Conservation (phyloP, 2,329 filamentous ascomycete species). For the Sporothrix schenckii region DNA sequence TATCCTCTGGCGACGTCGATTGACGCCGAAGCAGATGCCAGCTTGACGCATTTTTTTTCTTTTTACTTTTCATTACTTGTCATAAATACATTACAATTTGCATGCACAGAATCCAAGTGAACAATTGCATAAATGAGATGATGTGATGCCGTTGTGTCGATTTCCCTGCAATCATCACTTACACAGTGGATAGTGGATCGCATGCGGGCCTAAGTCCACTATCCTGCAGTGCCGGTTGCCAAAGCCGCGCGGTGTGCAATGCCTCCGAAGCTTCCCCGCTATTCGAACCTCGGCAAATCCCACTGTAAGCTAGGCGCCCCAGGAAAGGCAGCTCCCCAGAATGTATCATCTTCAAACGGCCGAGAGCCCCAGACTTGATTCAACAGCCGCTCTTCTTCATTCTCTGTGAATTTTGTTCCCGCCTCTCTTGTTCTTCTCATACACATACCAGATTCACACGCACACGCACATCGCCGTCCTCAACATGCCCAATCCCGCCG, state of each 20-base stretch:
- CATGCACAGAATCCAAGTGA: not conserved
- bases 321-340: slow-evolving; percentile 2
- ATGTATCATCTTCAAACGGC: not conserved
- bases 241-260: no score
- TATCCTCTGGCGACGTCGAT: not conserved
- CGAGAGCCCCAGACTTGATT: slow-evolving; percentile 11
- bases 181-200: slow-evolving; percentile 3
- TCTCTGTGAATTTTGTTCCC: not conserved
- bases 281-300: slow-evolving; percentile 31
- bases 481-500: slow-evolving; percentile 57
- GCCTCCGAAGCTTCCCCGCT: slow-evolving; percentile 30
- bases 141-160: slow-evolving; percentile 1
- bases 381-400: not conserved
- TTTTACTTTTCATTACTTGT: not conserved
- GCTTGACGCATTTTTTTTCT: slow-evolving; percentile 25
- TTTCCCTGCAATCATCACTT: not conserved
- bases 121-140: not conserved
- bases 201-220: not conserved
- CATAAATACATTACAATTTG: not conserved
- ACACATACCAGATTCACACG: not conserved
- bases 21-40: slow-evolving; percentile 16
- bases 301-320: not conserved
- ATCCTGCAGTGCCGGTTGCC: not conserved
- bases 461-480: not conserved
- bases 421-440: not conserved